A percentile compares a stretch with the other conserved stretches of the same genome.
Conservation (phyloP, 495 filamentous ascomycete species). For the Niebla homalea region DNA sequence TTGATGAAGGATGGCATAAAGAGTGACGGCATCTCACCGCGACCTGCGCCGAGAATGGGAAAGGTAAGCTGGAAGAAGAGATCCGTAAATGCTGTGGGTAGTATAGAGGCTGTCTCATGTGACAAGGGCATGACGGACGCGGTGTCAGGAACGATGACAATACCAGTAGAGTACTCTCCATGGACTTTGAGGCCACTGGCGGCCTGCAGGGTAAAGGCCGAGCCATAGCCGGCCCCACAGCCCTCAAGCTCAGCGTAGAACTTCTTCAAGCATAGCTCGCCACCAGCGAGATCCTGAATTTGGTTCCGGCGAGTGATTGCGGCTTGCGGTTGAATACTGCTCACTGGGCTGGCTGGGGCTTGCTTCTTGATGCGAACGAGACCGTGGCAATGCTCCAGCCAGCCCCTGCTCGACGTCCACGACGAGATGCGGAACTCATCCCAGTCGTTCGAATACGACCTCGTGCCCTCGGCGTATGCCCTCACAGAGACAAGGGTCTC, state of each 20-base stretch:
- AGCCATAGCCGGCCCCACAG: background rate
- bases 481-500: constrained; percentile 31
- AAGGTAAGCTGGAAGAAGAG: constrained; percentile 23
- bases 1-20: too few relatives aligned
- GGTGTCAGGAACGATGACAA: constrained; percentile 31
- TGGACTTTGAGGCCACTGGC: background rate
- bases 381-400: constrained; percentile 27
- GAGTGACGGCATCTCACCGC: too few relatives aligned
- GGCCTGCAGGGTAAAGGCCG: background rate
- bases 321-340: too few relatives aligned
- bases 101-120: constrained; percentile 17
- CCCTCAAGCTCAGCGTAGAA: background rate
- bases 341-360: background rate
- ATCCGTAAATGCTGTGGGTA: constrained; percentile 16
- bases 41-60: too few relatives aligned
- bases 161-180: constrained; percentile 22
- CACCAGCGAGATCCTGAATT: background rate
- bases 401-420: constrained; percentile 21
- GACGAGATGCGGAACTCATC: constrained; percentile 28
- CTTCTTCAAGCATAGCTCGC: background rate
- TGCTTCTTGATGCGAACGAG: constrained; percentile 1
- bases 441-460: constrained; percentile 26
- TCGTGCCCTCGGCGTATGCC: constrained; percentile 25
- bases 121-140: constrained; percentile 31
- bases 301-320: too few relatives aligned